Evolutionary conservation across 2,329 filamentous ascomycete species (phyloP), one percentile per base, ranked within the genome.

Genomic region (Pyrenochaeta sp.): DNA sequence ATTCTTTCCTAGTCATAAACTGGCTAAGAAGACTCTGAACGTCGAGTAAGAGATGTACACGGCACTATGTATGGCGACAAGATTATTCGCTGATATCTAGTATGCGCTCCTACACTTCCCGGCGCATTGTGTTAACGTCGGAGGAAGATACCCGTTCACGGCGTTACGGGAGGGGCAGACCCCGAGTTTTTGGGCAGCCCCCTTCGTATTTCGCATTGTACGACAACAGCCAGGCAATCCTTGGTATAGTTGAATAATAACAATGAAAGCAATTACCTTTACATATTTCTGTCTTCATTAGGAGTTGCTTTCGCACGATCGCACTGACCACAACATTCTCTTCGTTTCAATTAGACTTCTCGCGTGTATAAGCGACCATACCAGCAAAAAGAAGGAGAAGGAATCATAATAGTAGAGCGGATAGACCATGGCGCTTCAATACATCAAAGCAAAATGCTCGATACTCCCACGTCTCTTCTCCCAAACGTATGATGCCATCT

Each of bases 401-500:
- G 19, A 19, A 19, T 19, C 1, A 19, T 19, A 19, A 19, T 19
- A 19, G 19, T 19, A 19, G 19, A 19, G 19, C 19, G 19, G 19
- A 19, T 19, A 19, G 4, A 50, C 8, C 5, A 64, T 64, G 59
- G 42, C 50, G 1, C 43, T 62, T 25, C 54, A 54, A 32, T 57
- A 54, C 43, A 39, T 67, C 51, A 39, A 39, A 6, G 44, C 39
- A 39, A 64, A 66, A 47, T 49, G 59, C 50, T 62, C 59, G 27
- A 39, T 65, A 24, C 56, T 67, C 28, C 62, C 60, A 4, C 27
- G 42, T 32, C 27, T 67, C 43, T 58, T 65, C 56, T 61, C 48
- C 4, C 63, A 62, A 27, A 52, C 47, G 42, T 52, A 55, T 37
- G 58, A 62, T 42, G 76, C 77, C 25, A 52, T 82, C 40, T 77